These are phyloP conservation scores for Trebouxia sp. DNA, from an alignment of 139 green algal species.

Conservation along the genomic window DNA sequence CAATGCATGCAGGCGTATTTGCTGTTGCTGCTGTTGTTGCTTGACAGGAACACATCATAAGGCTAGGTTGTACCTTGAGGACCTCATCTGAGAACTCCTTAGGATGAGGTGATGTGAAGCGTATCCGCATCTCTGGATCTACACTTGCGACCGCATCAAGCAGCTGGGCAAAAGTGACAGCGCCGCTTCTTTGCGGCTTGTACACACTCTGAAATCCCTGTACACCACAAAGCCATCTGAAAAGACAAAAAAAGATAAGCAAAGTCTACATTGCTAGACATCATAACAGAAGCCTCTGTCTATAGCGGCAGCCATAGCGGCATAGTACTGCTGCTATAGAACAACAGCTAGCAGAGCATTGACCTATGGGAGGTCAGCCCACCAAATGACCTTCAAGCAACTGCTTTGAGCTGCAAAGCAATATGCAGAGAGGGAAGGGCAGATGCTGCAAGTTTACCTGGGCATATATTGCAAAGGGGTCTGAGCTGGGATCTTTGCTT, in stretches of 20 bases:
- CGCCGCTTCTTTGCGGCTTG: conserved; percentile 63
- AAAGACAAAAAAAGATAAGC: too few species aligned
- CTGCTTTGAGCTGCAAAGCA: not conserved
- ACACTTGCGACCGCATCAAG: conserved; percentile 68
- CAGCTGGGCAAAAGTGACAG: conserved; percentile 77
- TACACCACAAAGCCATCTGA: too few species aligned
- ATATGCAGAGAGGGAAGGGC: not conserved
- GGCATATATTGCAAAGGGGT: conserved; percentile 30
- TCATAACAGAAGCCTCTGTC: too few species aligned
- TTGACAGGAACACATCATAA: not conserved
- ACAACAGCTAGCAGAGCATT: too few species aligned
- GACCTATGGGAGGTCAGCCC: too few species aligned
- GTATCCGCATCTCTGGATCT: conserved; percentile 85
- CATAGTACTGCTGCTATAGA: too few species aligned
- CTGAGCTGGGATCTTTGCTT: not conserved
- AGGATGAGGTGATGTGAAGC: conserved; percentile 91
- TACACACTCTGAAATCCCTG: conserved; percentile 83
- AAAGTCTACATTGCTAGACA: too few species aligned
- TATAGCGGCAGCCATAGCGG: too few species aligned
- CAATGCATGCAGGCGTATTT: too few species aligned
- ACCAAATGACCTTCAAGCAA: too few species aligned
- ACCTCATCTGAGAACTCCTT: conserved; percentile 86
- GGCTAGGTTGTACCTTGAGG: conserved; percentile 44
- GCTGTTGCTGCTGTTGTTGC: not conserved
- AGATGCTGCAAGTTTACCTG: conserved; percentile 2